Percentiles rank a stretch among this genome's conserved stretches.
These are phyloP conservation scores for Lipomyces yamanashiensis DNA, from an alignment of 805 yeast species.

Conservation along the genomic window DNA sequence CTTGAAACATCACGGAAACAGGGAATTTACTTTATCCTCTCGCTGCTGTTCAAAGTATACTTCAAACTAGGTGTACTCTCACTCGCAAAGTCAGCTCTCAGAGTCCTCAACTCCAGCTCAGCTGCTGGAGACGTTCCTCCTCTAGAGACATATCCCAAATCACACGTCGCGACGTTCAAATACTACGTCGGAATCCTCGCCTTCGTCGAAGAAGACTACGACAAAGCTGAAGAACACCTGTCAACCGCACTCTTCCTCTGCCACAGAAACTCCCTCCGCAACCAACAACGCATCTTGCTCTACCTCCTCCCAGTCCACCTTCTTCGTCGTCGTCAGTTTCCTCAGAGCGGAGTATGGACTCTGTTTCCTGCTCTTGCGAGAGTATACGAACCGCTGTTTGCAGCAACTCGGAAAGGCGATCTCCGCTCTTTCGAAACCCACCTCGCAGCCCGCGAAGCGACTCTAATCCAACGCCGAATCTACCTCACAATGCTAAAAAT, in stretches of 20 bases:
- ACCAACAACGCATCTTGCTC: conserved; percentile 54
- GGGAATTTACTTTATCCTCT: conserved; percentile 73
- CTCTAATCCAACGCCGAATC: conserved; percentile 62
- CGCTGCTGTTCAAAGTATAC: conserved; percentile 70
- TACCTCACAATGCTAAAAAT: conserved; percentile 63
- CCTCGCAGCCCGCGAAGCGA: conserved; percentile 52
- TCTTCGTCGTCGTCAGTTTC: conserved; percentile 54
- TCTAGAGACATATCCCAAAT: conserved; percentile 50
- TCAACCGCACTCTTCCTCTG: conserved; percentile 54
- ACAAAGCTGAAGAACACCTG: conserved; percentile 55
- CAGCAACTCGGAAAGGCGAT: conserved; percentile 60
- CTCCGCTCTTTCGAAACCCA: conserved; percentile 55
- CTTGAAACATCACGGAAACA: conserved; percentile 55
- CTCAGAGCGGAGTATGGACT: conserved; percentile 50
- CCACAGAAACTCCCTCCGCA: conserved; percentile 38
- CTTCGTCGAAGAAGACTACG: conserved; percentile 66
- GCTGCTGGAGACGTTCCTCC: conserved; percentile 55
- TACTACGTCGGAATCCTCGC: conserved; percentile 72
- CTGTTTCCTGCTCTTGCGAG: conserved; percentile 50
- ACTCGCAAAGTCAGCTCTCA: conserved; percentile 73
- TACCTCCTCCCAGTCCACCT: conserved; percentile 69
- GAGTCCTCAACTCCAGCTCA: conserved; percentile 62
- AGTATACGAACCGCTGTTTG: conserved; percentile 55
- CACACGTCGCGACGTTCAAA: conserved; percentile 63
- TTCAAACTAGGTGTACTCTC: conserved; percentile 67